Conservation (phyloP, 306 rosid genomes). For the Lagenaria siceraria region DNA sequence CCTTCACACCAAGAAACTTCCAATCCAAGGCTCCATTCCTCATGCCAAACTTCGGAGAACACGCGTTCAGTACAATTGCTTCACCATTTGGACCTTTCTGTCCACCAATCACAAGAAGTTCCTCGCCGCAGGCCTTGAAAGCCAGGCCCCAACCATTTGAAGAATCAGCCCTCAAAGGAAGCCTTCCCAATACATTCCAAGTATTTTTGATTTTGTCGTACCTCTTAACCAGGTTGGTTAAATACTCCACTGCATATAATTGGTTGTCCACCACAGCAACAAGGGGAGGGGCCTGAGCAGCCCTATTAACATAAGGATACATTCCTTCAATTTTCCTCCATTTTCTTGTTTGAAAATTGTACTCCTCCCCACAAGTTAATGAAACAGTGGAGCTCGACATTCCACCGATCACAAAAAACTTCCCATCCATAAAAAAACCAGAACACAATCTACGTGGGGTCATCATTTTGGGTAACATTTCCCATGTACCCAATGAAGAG, state of each 20-base stretch:
- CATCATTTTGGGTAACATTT: conserved; percentile 12
- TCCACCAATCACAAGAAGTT: conserved; percentile 22
- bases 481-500: conserved; percentile 19
- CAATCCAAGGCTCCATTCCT: conserved; percentile 16
- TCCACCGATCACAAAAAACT: conserved; percentile 30
- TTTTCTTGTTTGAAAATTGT: conserved; percentile 12
- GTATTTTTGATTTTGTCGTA: conserved; percentile 16
- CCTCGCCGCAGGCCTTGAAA: conserved; percentile 22
- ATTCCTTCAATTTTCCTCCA: conserved; percentile 25
- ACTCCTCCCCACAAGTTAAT: conserved; percentile 26
- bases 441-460: conserved; percentile 20
- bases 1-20: conserved; percentile 21
- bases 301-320: conserved; percentile 15
- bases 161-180: conserved; percentile 21
- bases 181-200: conserved; percentile 16
- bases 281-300: conserved; percentile 27
- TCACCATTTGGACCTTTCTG: conserved; percentile 16
- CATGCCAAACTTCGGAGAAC: conserved; percentile 15
- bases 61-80: conserved; percentile 15
- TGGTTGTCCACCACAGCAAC: conserved; percentile 28
- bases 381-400: conserved; percentile 16
- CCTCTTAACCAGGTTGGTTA: conserved; percentile 17
- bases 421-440: conserved; percentile 24
- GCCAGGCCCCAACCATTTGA: conserved; percentile 30
- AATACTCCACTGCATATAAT: conserved; percentile 21